Conservation (phyloP, 306 rosid genomes). For the Vachellia collinsii region DNA sequence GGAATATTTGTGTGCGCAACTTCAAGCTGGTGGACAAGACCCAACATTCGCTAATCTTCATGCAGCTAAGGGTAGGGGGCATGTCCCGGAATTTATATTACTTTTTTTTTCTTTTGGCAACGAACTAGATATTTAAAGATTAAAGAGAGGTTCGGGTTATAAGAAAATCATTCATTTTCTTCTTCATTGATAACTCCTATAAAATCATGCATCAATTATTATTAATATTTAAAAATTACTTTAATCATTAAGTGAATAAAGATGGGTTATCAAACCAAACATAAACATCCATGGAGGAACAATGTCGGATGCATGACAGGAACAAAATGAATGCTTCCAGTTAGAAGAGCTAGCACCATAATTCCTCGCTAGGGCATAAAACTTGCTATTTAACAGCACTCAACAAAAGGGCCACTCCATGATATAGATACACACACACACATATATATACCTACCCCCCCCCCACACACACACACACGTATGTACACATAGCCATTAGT, state of each 20-base stretch:
- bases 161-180: not conserved
- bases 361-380: not conserved
- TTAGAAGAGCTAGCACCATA: not conserved
- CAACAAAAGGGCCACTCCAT: conserved; percentile 21
- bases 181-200: not conserved
- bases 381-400: conserved; percentile 31
- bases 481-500: conserved; percentile 42
- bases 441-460: no score
- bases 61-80: not conserved
- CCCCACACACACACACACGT: conserved; percentile 28
- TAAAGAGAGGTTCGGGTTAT: not conserved
- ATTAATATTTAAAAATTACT: not conserved
- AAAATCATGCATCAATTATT: not conserved
- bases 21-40: not conserved
- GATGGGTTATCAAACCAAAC: not conserved
- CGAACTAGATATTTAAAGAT: not conserved
- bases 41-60: not conserved
- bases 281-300: not conserved
- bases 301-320: not conserved
- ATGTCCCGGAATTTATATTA: not conserved
- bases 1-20: not conserved
- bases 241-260: not conserved
- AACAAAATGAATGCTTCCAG: not conserved
- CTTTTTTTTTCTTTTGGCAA: not conserved
- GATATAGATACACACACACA: conserved; percentile 22